Base-by-base conservation (phyloP, 2,329 filamentous ascomycete genomes). In the Coniosporium tulheliwenetii region DNA sequence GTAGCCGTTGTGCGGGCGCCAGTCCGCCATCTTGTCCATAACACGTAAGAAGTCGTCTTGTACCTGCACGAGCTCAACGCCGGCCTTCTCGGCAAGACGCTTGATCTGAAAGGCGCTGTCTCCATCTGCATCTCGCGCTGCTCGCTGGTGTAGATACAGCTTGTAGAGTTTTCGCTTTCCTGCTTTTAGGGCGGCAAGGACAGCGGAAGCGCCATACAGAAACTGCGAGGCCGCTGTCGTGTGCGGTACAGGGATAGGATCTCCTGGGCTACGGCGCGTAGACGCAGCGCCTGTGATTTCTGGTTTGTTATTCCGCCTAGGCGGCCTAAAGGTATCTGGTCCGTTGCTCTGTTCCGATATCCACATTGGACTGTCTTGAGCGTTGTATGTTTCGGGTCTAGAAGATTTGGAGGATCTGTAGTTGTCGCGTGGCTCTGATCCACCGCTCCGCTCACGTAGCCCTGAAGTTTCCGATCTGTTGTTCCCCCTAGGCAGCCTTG, bases 201-300 rank as follows among this genome's bases (percentile, higher is more conserved):
- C 85, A 1, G 84, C 77, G 2, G 81, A 83, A 36, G 73, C 75
- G 5, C 91, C 91, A 55, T 93, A 96, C 2, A 98, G 67, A 50
- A 95, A 96, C 45, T 94, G 81, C 0, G 87, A 94, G 5, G 85
- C 84, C 0, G 89, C 81, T 1, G 85, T 93, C 0, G 84, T 85
- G 54, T 89, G 79, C 1, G 77, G 75, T 13, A 82, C 68, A 5
- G 63, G 56, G 3, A 61, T 13, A n/a, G 16, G 16, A 14, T 26
- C 14, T 41, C 14, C 19, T 26, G 19, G 19, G 19, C 19, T 26
- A 26, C 19, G 19, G 19, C 19, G 19, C 19, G 19, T 26, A 7
- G 19, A 7, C 7, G 19, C 19, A 26, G 19, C 19, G 19, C 19
- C 19, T 26, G 19, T 26, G 7, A 26, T 7, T 26, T 26, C 19